Conservation (phyloP, 1,139 yeast genomes). For the Blastobotrys illinoisensis region DNA sequence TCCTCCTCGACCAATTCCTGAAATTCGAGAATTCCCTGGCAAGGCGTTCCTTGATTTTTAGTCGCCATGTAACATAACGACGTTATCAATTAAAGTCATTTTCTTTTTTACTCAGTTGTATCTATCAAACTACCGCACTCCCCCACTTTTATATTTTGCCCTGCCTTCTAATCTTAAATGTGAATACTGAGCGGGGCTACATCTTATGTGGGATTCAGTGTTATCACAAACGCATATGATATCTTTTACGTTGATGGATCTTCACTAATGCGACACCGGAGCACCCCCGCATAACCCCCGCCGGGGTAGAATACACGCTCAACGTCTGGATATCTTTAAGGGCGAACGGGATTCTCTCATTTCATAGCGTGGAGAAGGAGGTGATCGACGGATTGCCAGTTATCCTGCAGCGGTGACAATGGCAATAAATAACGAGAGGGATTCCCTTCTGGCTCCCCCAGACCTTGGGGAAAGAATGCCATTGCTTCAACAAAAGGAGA, state of each 20-base stretch:
- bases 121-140: not conserved
- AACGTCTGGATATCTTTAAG: not conserved
- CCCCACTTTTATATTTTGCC: not conserved
- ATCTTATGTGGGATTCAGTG: not conserved
- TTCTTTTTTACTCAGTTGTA: no score
- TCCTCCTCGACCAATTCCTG: slow-evolving; percentile 22
- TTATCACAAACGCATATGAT: not conserved
- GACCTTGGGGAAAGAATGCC: not conserved
- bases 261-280: not conserved
- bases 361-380: not conserved
- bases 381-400: not conserved
- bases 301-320: not conserved
- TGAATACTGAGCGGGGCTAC: no score
- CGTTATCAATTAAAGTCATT: not conserved
- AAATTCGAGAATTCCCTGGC: slow-evolving; percentile 18
- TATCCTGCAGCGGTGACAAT: not conserved
- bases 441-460: not conserved
- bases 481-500: not conserved
- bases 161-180: no score
- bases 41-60: slow-evolving; percentile 16
- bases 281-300: not conserved
- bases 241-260: not conserved
- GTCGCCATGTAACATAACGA: not conserved
- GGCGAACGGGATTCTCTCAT: not conserved
- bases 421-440: not conserved